Percentiles rank a stretch among this genome's conserved stretches.
phyloP scores from a whole-genome alignment of 2,329 filamentous ascomycete genomes.

The Dissoconium aciculare region DNA sequence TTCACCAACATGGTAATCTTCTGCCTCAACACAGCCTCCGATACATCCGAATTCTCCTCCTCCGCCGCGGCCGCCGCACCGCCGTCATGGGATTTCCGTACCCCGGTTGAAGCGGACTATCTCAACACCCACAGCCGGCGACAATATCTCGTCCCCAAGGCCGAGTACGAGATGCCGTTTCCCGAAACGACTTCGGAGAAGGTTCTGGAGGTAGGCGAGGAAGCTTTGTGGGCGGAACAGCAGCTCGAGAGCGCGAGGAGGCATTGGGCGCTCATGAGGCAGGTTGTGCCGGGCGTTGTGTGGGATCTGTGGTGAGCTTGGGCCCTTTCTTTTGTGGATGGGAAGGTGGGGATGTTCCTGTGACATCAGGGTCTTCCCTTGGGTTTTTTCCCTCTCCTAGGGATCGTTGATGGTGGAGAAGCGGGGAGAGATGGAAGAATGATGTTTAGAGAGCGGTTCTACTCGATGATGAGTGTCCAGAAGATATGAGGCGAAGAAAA shows the following conservation, averaged over 20 bases:
- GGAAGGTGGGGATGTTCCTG: too few relatives aligned
- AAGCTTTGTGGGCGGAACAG: conserved; percentile 50
- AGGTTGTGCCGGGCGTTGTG: conserved; percentile 57
- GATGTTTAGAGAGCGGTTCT: too few relatives aligned
- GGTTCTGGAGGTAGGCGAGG: conserved; percentile 49
- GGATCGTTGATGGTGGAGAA: too few relatives aligned
- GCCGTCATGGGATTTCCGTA: conserved; percentile 50
- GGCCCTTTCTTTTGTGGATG: conserved; percentile 2
- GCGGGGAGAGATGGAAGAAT: too few relatives aligned
- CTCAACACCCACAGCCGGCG: conserved; percentile 56
- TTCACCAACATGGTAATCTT: conserved; percentile 97
- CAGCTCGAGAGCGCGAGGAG: conserved; percentile 63
- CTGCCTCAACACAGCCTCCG: conserved; percentile 76
- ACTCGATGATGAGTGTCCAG: too few relatives aligned
- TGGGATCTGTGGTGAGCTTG: conserved; percentile 62
- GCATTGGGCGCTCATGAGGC: conserved; percentile 88
- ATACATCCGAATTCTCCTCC: too few relatives aligned
- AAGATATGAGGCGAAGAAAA: too few relatives aligned
- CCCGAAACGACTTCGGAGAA: conserved; percentile 25
- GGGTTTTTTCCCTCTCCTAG: too few relatives aligned
- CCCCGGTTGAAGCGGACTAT: conserved; percentile 49
- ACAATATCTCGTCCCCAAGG: conserved; percentile 54
- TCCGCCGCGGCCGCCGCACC: conserved; percentile 22
- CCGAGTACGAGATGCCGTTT: conserved; percentile 46
- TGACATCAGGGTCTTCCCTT: too few relatives aligned